phyloP scores from a whole-genome alignment of 2,329 filamentous ascomycete species.

The Alternaria panax region DNA sequence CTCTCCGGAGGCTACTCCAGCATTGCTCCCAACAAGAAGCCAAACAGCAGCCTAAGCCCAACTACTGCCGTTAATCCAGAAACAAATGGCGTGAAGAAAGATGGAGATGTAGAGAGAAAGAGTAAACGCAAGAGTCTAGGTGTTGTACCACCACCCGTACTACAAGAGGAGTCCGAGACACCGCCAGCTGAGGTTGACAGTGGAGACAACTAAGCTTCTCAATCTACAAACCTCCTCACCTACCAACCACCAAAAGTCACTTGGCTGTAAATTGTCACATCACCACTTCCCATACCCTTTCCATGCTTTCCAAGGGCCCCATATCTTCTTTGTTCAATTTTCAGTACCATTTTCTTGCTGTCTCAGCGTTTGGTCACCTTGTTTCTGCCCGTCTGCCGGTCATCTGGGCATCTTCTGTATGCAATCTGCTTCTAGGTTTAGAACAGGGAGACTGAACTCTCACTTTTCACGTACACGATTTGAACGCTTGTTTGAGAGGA shows the following conservation, averaged over 20 bases:
- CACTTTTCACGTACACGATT: slow-evolving; percentile 12
- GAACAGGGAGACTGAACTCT: slow-evolving; percentile 2
- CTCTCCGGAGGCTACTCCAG: slow-evolving; percentile 43
- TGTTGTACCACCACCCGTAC: slow-evolving; percentile 34
- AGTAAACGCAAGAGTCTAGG: slow-evolving; percentile 43
- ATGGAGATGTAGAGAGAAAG: slow-evolving; percentile 42
- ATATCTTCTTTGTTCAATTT: slow-evolving; percentile 19
- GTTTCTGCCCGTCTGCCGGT: slow-evolving; percentile 19
- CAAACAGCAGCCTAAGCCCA: slow-evolving; percentile 22
- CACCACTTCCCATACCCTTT: slow-evolving; percentile 1
- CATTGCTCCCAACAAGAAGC: slow-evolving; percentile 38
- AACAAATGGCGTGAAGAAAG: slow-evolving; percentile 34
- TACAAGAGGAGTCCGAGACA: slow-evolving; percentile 37
- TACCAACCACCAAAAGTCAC: slow-evolving; percentile 14
- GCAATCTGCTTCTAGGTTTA: slow-evolving; percentile 8
- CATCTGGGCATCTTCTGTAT: slow-evolving; percentile 18
- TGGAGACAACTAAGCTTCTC: slow-evolving; percentile 12
- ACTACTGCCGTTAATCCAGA: slow-evolving; percentile 24
- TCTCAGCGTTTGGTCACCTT: slow-evolving; percentile 10
- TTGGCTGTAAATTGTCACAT: slow-evolving; percentile 32
- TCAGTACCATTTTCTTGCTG: slow-evolving; percentile 11
- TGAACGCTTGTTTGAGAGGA: slow-evolving; percentile 8
- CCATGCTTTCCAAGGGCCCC: slow-evolving; percentile 10
- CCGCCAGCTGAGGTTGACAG: slow-evolving; percentile 32
- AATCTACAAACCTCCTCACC: background rate